Conservation (phyloP, 2,329 filamentous ascomycete genomes). For the Colletotrichum sp. region DNA sequence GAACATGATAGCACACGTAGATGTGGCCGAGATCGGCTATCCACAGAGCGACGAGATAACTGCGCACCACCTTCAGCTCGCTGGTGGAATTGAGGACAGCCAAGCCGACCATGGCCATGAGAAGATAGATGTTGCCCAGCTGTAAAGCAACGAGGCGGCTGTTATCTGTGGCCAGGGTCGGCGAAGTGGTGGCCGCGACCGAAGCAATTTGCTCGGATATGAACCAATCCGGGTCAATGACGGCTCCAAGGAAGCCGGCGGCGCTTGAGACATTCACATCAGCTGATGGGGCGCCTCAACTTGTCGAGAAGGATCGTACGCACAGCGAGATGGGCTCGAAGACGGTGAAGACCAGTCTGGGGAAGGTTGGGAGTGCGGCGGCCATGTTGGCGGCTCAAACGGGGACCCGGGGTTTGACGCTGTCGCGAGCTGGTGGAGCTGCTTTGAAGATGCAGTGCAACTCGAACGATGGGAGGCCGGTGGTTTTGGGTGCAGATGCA, state of each 20-base stretch:
- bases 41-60: constrained; percentile 70
- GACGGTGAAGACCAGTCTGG: constrained; percentile 69
- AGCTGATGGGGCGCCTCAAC: not conserved
- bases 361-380: constrained; percentile 66
- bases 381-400: constrained; percentile 48
- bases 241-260: constrained; percentile 60
- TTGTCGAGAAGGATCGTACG: constrained; percentile 27
- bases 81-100: constrained; percentile 67
- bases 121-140: constrained; percentile 72
- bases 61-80: constrained; percentile 69
- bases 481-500: not conserved
- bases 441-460: not conserved
- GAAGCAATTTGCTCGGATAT: constrained; percentile 64
- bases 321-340: constrained; percentile 74
- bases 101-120: constrained; percentile 68
- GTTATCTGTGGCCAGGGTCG: constrained; percentile 44
- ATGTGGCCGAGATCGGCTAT: constrained; percentile 73
- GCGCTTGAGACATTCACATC: constrained; percentile 46
- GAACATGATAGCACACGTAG: constrained; percentile 57
- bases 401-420: not conserved
- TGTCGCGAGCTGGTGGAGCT: not conserved
- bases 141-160: constrained; percentile 67
- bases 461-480: not conserved
- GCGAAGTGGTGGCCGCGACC: constrained; percentile 22
- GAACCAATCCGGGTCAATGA: constrained; percentile 66